Base-by-base conservation (phyloP, 805 yeast genomes). In the Debaryomyces tyrocola region DNA sequence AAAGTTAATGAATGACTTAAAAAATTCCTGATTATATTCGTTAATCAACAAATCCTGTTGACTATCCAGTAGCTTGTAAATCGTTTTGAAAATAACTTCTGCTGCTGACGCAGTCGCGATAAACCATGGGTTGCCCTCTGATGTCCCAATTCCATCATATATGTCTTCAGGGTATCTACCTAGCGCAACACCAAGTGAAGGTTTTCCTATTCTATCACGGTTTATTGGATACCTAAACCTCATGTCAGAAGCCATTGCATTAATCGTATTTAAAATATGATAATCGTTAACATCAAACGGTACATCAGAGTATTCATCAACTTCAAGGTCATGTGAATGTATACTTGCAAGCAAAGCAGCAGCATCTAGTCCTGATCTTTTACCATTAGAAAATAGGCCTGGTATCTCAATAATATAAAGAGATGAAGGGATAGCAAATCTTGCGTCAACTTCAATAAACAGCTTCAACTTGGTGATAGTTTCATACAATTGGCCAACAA, bases 51-150 rank as follows among this genome's bases (percentile, higher is more conserved):
- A 62, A 59, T 82, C 83, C 24, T 67, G 50, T 40, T 70, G 55
- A 15, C 62, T 51, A 6, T 54, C 54, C 51, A 70, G 66, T 34
- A 77, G 62, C 50, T 77, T 77, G 60, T 68, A 68, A 21, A 85
- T 70, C 48, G 79, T 60, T 57, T 78, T 80, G 63, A 77, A 85
- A 37, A 85, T 59, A 14, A 84, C 54, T 59, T 85, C 88, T 4
- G 88, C 70, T 2, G 88, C 89, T 3, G 86, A 73, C 0, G 86
- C 79, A 0, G 92, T 87, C 3, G 87, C 70, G 47, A 91, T 78
- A 60, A 90, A 90, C 98, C 97, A 91, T 5, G 98, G 97, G 58
- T 91, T 90, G 2, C 97, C 97, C 56, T 84, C 89, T 28, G 84
- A 74, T 0, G 78, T 70, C 0, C 82, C 83, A 49, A 73, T 68